Evolutionary conservation across 495 filamentous ascomycete genomes (phyloP).

Genomic region (Beverwykella pulmonaria): DNA sequence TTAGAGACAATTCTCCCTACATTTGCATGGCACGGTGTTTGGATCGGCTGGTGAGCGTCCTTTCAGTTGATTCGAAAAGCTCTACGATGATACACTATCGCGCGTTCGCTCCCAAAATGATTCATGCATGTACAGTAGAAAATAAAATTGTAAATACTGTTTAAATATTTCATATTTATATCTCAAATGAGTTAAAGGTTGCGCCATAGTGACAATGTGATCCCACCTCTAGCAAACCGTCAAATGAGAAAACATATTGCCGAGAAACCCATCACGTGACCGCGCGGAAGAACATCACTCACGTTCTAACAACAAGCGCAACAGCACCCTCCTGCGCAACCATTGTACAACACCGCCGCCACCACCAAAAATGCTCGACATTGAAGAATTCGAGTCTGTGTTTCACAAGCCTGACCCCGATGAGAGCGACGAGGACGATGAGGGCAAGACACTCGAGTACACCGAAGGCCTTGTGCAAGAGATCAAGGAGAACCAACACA

Average conservation of each 20-base stretch:
- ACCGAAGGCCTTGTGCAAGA: not conserved
- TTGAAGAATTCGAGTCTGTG: not conserved
- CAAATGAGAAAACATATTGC: too few relatives aligned
- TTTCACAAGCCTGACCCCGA: not conserved
- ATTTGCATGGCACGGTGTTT: not conserved
- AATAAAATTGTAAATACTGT: not conserved
- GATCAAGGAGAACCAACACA: not conserved
- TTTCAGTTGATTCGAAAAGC: not conserved
- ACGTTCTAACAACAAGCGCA: constrained; percentile 1
- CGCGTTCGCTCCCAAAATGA: not conserved
- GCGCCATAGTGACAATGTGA: too few relatives aligned
- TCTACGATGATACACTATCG: constrained; percentile 10
- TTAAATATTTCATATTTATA: not conserved
- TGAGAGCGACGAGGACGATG: not conserved
- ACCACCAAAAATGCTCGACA: constrained; percentile 8
- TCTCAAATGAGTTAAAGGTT: too few relatives aligned
- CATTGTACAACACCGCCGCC: not conserved
- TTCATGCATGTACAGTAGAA: constrained; percentile 5
- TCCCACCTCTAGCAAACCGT: too few relatives aligned
- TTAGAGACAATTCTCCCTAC: not conserved
- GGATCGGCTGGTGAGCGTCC: not conserved
- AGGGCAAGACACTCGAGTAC: not conserved
- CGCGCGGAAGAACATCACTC: not conserved
- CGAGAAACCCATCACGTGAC: not conserved
- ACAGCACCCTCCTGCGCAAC: not conserved